Evolutionary conservation across 2,329 filamentous ascomycete genomes (phyloP), one percentile per base, ranked within the genome.

Genomic region (Ceratocystis lukuohia): DNA sequence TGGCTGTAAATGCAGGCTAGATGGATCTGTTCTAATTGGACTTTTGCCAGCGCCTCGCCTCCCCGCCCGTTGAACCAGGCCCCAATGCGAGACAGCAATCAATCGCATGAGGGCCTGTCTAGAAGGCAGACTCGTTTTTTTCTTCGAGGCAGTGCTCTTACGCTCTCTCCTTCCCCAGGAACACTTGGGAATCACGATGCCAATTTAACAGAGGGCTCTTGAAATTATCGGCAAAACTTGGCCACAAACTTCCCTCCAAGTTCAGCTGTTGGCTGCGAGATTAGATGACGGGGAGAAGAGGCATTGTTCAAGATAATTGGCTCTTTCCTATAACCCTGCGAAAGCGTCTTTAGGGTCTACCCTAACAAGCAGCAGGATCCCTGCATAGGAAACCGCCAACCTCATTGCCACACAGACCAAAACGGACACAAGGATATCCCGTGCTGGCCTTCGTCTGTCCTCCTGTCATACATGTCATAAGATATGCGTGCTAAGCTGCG

Each of bases 321-420:
- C 33, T 37, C 10, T 10, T 37, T 1, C 33, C 10, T 37, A 3
- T 37, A 37, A 37, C 33, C 33, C 33, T 10, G 33, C 10, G 1
- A 3, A 12, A 3, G 8, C 1, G 8, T 37, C 8, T 10, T 37
- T 37, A 37, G 33, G 33, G 33, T 37, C 10, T 37, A 0, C n/a
- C 46, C 8, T 50, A 10, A 50, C 22, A n/a, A 22, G 15, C 22
- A 20, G 17, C 17, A 50, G 8, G 8, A 37, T 37, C 33, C 8
- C 8, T 37, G 33, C 33, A 10, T 37, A 37, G 2, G 33, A 37
- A 37, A 37, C 33, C 33, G 33, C 8, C 33, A 50, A 50, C 46
- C 46, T 22, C 46, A 50, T 50, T 37, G 33, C 33, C 53, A 57
- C 53, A 57, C 53, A 57, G 53, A 57, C 53, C 22, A 57, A 28